phyloP scores from a whole-genome alignment of 140 eudicot species.

The Ambrosia hybrid region DNA sequence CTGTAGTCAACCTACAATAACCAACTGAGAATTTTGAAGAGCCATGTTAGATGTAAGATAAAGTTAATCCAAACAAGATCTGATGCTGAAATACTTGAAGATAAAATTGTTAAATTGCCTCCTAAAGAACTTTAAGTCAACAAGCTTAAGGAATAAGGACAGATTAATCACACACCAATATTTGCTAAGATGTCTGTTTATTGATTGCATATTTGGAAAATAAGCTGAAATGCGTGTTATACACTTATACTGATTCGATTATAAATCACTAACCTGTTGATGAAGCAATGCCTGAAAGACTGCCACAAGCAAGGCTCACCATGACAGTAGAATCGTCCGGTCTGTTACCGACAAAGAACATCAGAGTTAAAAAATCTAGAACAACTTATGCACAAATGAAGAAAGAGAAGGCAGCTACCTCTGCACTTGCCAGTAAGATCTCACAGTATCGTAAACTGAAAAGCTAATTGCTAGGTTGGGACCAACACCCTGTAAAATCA shows the following conservation, averaged over 20 bases:
- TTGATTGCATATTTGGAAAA: neutral
- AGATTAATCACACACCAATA: conserved; percentile 35
- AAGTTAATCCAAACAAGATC: conserved; percentile 29
- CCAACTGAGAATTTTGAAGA: conserved; percentile 58
- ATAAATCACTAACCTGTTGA: conserved; percentile 73
- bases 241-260: neutral
- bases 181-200: conserved; percentile 12
- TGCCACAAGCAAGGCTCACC: conserved; percentile 93
- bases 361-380: conserved; percentile 10
- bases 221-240: neutral
- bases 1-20: conserved; percentile 53
- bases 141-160: conserved; percentile 35
- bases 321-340: conserved; percentile 79
- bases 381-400: neutral
- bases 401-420: conserved; percentile 29
- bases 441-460: conserved; percentile 78
- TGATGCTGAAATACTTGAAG: conserved; percentile 22
- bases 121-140: conserved; percentile 42
- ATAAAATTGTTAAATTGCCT: conserved; percentile 21
- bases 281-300: conserved; percentile 94
- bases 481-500: conserved; percentile 79
- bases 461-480: conserved; percentile 95
- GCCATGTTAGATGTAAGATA: conserved; percentile 36
- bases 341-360: conserved; percentile 36
- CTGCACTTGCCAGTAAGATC: conserved; percentile 70